Conservation (phyloP, 169 alveolate genomes). For the Eimeria tenella region DNA sequence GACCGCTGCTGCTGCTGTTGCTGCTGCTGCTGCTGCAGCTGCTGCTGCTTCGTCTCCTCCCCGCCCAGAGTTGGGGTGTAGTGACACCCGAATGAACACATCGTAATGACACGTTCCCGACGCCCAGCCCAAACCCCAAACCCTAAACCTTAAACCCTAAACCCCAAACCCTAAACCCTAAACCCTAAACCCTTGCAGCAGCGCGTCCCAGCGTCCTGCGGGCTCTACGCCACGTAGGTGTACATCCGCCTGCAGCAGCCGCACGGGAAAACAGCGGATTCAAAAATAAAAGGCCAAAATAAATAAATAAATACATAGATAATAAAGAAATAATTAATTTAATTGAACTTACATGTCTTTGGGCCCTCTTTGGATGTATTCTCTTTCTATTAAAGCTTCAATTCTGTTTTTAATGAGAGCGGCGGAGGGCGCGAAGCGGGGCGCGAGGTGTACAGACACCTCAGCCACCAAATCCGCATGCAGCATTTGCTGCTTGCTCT, state of each 20-base stretch:
- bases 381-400: slow-evolving; percentile 85
- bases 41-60: too few species aligned
- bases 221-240: not conserved
- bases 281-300: not conserved
- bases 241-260: slow-evolving; percentile 22
- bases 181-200: slow-evolving; percentile 16
- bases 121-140: too few species aligned
- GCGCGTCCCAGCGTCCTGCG: not conserved
- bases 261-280: not conserved
- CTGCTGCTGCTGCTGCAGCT: too few species aligned
- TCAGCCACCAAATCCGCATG: slow-evolving; percentile 83
- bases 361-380: slow-evolving; percentile 82
- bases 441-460: slow-evolving; percentile 76
- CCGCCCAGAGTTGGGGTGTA: too few species aligned
- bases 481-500: slow-evolving; percentile 80
- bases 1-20: too few species aligned
- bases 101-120: too few species aligned
- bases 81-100: too few species aligned
- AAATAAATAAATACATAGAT: not conserved
- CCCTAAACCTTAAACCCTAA: slow-evolving; percentile 31
- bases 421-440: slow-evolving; percentile 81
- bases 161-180: slow-evolving; percentile 29
- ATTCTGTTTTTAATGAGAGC: slow-evolving; percentile 83
- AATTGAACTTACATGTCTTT: slow-evolving; percentile 61
- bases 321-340: not conserved